Base-by-base conservation (phyloP, 306 rosid species). In the Phaseolus lunatus region DNA sequence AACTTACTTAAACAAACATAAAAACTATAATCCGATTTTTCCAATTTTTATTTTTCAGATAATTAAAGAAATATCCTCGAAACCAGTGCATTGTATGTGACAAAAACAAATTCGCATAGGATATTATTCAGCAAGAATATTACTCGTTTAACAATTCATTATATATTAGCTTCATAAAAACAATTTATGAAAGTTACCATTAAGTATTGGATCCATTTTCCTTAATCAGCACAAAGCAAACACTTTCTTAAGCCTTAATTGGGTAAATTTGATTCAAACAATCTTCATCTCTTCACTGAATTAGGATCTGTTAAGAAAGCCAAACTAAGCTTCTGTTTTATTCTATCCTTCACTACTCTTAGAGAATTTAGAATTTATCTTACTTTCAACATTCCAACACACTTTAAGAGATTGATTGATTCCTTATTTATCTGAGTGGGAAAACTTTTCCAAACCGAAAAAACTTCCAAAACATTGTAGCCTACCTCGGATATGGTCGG, bases 401-500 rank as follows among this genome's bases (percentile, higher is more conserved):
- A 16, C 41, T 59, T 27, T 27, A 59, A 59, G 66, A 58, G 47
- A 63, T 35, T 3, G n/a, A 33, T 57, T 23, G 27, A 23, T 35
- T 33, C 24, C 3, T 33, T 35, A 35, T 63, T 35, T 63, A 35
- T 33, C 6, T 18, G 9, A 18, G 49, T 18, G n/a, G 70, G 20
- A 35, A 37, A 35, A 4, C 26, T 63, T n/a, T 63, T 63, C 69
- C 47, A 63, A 63, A 63, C 69, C 3, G 70, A 64, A 64, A 64
- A 64, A 64, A 37, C 49, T 45, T 75, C 35, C 26, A 76, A 72
- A 52, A 52, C 50, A 35, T 65, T 44, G n/a, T 14, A 45, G 24
- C 48, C 57, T 67, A 67, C 57, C 56, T 54, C 45, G 33, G 75
- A 27, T 67, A n/a, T 77, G 68, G 68, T 67, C 81, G 75, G 81